Conservation (phyloP, 768 basidiomycete species). For the Boletellus ananas region DNA sequence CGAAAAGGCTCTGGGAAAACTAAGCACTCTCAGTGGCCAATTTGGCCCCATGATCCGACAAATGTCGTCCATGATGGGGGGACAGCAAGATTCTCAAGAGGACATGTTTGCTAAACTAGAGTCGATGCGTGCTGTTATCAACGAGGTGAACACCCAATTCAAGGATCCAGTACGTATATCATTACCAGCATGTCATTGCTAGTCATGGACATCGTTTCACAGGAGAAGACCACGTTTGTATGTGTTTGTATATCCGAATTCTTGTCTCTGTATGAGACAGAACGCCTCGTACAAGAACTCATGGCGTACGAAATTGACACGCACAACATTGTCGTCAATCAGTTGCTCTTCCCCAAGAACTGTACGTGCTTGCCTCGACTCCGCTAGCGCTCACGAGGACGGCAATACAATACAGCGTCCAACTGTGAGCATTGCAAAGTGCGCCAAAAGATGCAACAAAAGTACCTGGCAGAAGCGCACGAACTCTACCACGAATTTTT, state of each 20-base stretch:
- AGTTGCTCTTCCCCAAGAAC: conserved; percentile 89
- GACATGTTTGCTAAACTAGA: conserved; percentile 99
- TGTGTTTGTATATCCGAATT: conserved; percentile 99
- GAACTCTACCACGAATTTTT: conserved; percentile 98
- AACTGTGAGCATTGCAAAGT: conserved; percentile 96
- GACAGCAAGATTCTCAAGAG: conserved; percentile 83
- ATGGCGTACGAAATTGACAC: conserved; percentile 96
- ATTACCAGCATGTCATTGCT: not conserved
- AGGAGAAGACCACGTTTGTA: conserved; percentile 99
- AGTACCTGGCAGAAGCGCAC: conserved; percentile 93
- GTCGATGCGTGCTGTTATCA: conserved; percentile 94
- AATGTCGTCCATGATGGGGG: conserved; percentile 98
- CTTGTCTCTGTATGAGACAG: conserved; percentile 96
- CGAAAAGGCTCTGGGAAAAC: conserved; percentile 94
- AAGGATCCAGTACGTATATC: conserved; percentile 81
- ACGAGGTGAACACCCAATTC: conserved; percentile 98
- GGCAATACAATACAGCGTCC: conserved; percentile 49
- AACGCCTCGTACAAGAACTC: conserved; percentile 94
- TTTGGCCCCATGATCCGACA: conserved; percentile 96
- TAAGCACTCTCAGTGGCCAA: conserved; percentile 87
- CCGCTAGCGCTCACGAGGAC: not conserved
- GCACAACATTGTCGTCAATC: conserved; percentile 98
- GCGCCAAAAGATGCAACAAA: conserved; percentile 96
- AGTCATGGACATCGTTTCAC: not conserved
- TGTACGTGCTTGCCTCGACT: conserved; percentile 45